Evolutionary conservation across 2,329 filamentous ascomycete species (phyloP), one percentile per base, ranked within the genome.

Genomic region (Scedosporium apiospermum): DNA sequence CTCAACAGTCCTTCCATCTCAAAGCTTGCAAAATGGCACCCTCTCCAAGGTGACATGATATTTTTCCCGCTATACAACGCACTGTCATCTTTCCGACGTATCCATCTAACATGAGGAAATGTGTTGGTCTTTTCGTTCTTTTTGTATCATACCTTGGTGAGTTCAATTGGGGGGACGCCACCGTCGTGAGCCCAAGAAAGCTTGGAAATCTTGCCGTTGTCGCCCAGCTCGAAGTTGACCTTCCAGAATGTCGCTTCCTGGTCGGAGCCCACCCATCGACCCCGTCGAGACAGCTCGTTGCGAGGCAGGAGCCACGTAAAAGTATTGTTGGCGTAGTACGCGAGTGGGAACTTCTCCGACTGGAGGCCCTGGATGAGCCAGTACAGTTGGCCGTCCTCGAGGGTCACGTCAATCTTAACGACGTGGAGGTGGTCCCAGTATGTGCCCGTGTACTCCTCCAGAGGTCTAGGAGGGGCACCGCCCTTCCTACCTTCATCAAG

Each of bases 291-390:
- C 2, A 46, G 42, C 6, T 46, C 42, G 18, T 46, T 46, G 5
- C 42, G 42, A 14, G 42, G 14, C 18, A 16, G 42, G 14, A 46
- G 42, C 63, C 63, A 64, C 2, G 57, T 60, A 21, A 63, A 63
- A 1, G 44, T 64, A 55, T 64, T 30, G n/a, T 57, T n/a, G 16
- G 59, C 16, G 46, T 64, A 60, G 23, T 64, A 58, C 4, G 12
- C 4, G n/a, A 64, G 61, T 14, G 38, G 23, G 46, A 49, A 61
- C 42, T 38, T 60, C 30, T 64, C 55, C 21, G 44, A 60, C 23
- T 62, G 60, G 10, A 51, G 42, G 6, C 61, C 63, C 21, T 62
- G 57, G 10, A 63, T 49, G 41, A n/a, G 18, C 53, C 38, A 44
- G 38, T 21, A 49, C 18, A 64, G 44, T 6, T 55, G 51, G n/a